Base-by-base conservation (phyloP, 2,329 filamentous ascomycete genomes). In the Paecilomyces niveus region DNA sequence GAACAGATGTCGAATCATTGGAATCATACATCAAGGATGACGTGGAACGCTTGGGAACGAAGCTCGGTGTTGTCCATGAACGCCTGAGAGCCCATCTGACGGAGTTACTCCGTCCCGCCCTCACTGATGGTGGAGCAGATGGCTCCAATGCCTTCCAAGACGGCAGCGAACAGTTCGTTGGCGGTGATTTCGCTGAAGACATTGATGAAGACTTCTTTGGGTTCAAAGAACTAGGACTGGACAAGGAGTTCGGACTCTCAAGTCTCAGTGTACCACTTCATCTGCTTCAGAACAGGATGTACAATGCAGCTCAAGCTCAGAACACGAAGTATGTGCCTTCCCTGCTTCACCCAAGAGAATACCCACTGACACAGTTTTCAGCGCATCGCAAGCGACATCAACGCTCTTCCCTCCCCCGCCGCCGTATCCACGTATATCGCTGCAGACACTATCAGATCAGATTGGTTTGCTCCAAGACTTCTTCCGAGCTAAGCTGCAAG, bases 201-300 rank as follows among this genome's bases (percentile, higher is more conserved):
- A 89, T 99, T 11, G 93, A 92, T 61, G 94, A 99, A 78, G 94
- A 99, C 76, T 99, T 97, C 83, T 99, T 99, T 69, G 94, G 94
- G 29, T 97, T 99, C 83, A 92, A 92, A 71, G 92, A 96, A 60
- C 84, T 99, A 53, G 94, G 94, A 51, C 83, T 99, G 59, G 92
- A 96, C 68, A 88, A 87, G 66, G 94, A 99, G 71, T 89, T 97
- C 70, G 92, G 92, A 18, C 82, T 94, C 61, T 88, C 93, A 32
- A 89, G 89, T 64, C 84, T 97, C 61, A 92, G 90, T 56, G 94
- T 99, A 35, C 94, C 95, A 24, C 82, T 99, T 59, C 94, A 99
- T 76, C 84, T 99, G 21, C 84, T 99, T 29, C 94, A 97, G 71
- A 92, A 90, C 65, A 87, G 93, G 67, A 90, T 99, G 67, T 87